A percentile compares a stretch with the other conserved stretches of the same genome.
These are phyloP conservation scores for Cercospora janseana DNA, from an alignment of 2,329 filamentous ascomycete species.

Conservation along the genomic window DNA sequence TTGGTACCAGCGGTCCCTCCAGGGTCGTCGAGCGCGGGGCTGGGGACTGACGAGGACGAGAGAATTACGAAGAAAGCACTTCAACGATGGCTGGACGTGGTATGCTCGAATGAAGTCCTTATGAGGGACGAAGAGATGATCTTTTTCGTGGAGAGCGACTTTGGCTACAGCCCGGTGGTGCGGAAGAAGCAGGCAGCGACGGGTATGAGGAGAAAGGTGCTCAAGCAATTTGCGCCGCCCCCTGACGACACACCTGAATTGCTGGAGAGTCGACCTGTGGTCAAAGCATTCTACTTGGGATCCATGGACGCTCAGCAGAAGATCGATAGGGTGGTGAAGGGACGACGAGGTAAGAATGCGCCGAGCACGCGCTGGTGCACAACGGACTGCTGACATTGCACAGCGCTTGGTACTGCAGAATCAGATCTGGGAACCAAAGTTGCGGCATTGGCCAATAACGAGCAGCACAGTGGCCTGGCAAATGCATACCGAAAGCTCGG, in stretches of 20 bases:
- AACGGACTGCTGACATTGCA: slow-evolving; percentile 34
- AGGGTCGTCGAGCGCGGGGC: slow-evolving; percentile 89
- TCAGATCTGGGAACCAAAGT: slow-evolving; percentile 92
- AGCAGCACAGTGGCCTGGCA: slow-evolving; percentile 81
- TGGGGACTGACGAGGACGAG: slow-evolving; percentile 95
- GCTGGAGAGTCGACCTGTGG: slow-evolving; percentile 80
- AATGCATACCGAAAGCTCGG: slow-evolving; percentile 94
- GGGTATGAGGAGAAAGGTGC: slow-evolving; percentile 86
- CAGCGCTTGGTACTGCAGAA: slow-evolving; percentile 86
- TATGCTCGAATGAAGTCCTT: slow-evolving; percentile 86
- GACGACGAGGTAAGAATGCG: slow-evolving; percentile 69
- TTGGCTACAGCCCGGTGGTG: slow-evolving; percentile 93
- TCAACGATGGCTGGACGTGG: slow-evolving; percentile 92
- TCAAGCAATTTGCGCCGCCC: slow-evolving; percentile 97
- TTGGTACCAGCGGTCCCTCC: slow-evolving; percentile 92
- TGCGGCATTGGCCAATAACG: slow-evolving; percentile 80
- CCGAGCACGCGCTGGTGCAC: neutral
- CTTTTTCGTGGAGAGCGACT: slow-evolving; percentile 98
- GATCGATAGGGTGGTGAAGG: slow-evolving; percentile 89
- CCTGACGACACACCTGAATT: slow-evolving; percentile 96
- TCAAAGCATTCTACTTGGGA: slow-evolving; percentile 93
- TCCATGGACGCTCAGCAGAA: slow-evolving; percentile 98
- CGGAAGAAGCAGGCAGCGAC: slow-evolving; percentile 96
- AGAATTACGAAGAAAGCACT: slow-evolving; percentile 80
- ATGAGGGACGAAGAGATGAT: slow-evolving; percentile 97